These are phyloP conservation scores for Pleurotus cornucopiae DNA, from an alignment of 768 basidiomycete species.

Conservation along the genomic window DNA sequence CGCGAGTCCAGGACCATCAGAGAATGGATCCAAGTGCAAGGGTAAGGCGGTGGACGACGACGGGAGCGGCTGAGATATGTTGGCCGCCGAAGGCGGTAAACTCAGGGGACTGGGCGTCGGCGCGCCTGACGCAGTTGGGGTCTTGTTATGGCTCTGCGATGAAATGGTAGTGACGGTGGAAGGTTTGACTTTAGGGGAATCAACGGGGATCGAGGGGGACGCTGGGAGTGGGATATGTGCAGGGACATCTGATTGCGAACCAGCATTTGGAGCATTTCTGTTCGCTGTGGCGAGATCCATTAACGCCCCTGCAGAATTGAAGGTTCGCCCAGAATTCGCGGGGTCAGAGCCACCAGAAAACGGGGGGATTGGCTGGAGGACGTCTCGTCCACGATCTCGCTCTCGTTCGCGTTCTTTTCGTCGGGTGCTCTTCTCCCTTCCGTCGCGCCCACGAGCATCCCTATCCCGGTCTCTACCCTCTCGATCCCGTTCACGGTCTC, in stretches of 20 bases:
- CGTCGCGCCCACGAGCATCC: slow-evolving; percentile 6
- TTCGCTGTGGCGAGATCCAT: not conserved
- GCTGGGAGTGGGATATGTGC: not conserved
- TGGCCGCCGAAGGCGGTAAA: not conserved
- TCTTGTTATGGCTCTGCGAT: not conserved
- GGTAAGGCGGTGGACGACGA: slow-evolving; percentile 13
- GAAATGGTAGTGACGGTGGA: not conserved
- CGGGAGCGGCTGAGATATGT: slow-evolving; percentile 13
- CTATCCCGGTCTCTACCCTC: slow-evolving; percentile 12
- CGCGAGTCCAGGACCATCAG: slow-evolving; percentile 43
- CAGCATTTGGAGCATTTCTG: not conserved
- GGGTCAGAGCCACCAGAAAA: not conserved
- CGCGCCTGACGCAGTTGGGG: not conserved
- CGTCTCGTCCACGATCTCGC: slow-evolving; percentile 1
- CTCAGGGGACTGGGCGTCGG: not conserved
- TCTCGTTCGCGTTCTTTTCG: slow-evolving; percentile 14
- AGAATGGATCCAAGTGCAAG: slow-evolving; percentile 9
- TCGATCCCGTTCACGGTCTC: slow-evolving; percentile 18
- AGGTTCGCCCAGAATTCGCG: not conserved
- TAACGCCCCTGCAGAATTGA: not conserved
- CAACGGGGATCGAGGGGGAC: not conserved
- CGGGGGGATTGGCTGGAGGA: not conserved
- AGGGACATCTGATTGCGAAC: not conserved
- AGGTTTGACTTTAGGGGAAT: not conserved
- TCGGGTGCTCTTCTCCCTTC: slow-evolving; percentile 8